Base-by-base conservation (phyloP, 2,329 filamentous ascomycete genomes). In the Dryadomyces quercivorus region DNA sequence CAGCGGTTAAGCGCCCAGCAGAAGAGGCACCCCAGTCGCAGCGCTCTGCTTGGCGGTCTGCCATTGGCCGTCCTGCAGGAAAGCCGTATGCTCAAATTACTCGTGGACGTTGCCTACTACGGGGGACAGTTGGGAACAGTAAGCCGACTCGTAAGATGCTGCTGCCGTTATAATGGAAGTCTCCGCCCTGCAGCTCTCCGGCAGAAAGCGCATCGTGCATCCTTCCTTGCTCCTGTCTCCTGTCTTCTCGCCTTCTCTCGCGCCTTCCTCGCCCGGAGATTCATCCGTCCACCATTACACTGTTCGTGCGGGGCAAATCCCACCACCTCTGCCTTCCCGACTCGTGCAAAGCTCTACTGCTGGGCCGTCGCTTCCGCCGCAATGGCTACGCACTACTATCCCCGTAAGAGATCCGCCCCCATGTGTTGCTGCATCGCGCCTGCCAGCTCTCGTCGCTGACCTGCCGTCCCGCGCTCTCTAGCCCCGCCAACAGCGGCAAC, bases 401-500 rank as follows among this genome's bases (percentile, higher is more conserved):
- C 50, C 21, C 50, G 46, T 54, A 13, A 26, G 38, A 49, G 13
- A 22, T 18, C 15, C 18, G 3, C n/a, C n/a, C n/a, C n/a, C n/a
- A 13, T 18, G 5, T 51, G 15, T 13, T 20, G 20, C 12, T 38
- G 8, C 26, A 20, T 48, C 6, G 5, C 2, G 4, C 2, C 13
- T 53, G 9, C n/a, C 9, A 16, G 5, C 51, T 46, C 26, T 16
- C 31, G 3, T 47, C 16, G 36, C 18, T 3, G 47, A 16, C 6
- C 13, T 12, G 13, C 21, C 15, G 20, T n/a, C 8, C 38, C 13
- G 7, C 49, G 13, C 22, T 5, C 5, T 48, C 20, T 40, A 63
- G 62, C 63, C 51, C 63, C 63, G 54, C 61, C 60, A 12, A 55
- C 50, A 51, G 56, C 56, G 3, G 52, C 52, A 16, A 31, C 47